These are phyloP conservation scores for Paraphoma chrysanthemicola DNA, from an alignment of 2,329 filamentous ascomycete genomes.

Conservation along the genomic window DNA sequence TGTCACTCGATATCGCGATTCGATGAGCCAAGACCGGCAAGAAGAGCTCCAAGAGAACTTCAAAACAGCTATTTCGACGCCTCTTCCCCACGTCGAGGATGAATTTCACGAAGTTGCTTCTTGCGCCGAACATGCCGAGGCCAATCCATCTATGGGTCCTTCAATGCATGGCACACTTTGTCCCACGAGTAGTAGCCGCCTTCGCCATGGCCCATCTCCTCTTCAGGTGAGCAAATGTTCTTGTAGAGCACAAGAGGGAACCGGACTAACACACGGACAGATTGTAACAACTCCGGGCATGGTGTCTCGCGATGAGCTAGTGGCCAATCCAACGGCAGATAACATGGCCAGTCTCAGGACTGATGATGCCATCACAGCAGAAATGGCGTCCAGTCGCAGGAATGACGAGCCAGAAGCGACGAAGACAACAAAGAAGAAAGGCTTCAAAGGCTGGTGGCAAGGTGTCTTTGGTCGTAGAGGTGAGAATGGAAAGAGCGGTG, in stretches of 20 bases:
- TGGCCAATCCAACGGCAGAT: not conserved
- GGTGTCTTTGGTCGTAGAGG: not conserved
- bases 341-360: not conserved
- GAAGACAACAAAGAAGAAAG: not conserved
- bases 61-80: not conserved
- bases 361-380: not conserved
- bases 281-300: not conserved
- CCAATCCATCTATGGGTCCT: not conserved
- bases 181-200: not conserved
- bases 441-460: not conserved
- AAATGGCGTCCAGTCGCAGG: not conserved
- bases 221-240: not conserved
- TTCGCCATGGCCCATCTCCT: not conserved
- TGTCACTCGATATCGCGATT: not conserved
- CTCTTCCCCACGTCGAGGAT: not conserved
- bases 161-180: not conserved
- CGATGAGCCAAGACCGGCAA: not conserved
- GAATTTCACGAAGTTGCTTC: not conserved
- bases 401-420: not conserved
- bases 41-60: not conserved
- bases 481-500: not conserved
- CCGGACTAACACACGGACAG: not conserved
- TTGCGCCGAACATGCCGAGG: not conserved
- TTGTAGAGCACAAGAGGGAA: not conserved
- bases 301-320: not conserved